phyloP scores from a whole-genome alignment of 768 basidiomycete genomes.

The Xerocomellus dryophilus region DNA sequence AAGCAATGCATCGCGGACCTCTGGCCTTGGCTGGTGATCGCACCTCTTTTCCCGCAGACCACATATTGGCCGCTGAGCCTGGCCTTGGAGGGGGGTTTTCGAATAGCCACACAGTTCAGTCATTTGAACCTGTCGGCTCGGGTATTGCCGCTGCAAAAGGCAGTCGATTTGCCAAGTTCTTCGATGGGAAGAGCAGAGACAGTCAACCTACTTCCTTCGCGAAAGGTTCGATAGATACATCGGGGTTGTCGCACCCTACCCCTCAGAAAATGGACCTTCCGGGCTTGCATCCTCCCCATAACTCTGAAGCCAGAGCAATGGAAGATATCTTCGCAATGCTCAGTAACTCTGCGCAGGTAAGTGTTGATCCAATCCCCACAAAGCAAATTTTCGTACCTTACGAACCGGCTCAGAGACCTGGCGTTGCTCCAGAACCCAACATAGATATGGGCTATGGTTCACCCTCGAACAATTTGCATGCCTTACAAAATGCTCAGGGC shows the following conservation, averaged over 20 bases:
- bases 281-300: slow-evolving; percentile 36
- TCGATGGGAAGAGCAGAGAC: slow-evolving; percentile 67
- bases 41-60: slow-evolving; percentile 21
- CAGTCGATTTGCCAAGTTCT: slow-evolving; percentile 85
- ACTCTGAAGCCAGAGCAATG: slow-evolving; percentile 58
- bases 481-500: slow-evolving; percentile 42
- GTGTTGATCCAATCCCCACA: slow-evolving; percentile 16
- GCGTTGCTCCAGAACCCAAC: slow-evolving; percentile 22
- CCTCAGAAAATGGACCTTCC: slow-evolving; percentile 45
- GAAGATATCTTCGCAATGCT: slow-evolving; percentile 83
- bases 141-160: slow-evolving; percentile 60
- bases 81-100: slow-evolving; percentile 16
- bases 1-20: slow-evolving; percentile 21
- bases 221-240: slow-evolving; percentile 40
- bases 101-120: slow-evolving; percentile 11
- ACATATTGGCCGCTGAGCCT: slow-evolving; percentile 17
- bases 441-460: slow-evolving; percentile 27
- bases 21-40: slow-evolving; percentile 21
- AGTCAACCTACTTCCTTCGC: slow-evolving; percentile 27
- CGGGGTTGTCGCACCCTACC: slow-evolving; percentile 46
- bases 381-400: slow-evolving; percentile 7
- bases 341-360: slow-evolving; percentile 70
- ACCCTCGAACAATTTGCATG: slow-evolving; percentile 33
- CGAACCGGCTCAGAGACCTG: slow-evolving; percentile 29
- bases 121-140: slow-evolving; percentile 35